Evolutionary conservation across 2,329 filamentous ascomycete genomes (phyloP).

Genomic region (Colletotrichum paranaense): DNA sequence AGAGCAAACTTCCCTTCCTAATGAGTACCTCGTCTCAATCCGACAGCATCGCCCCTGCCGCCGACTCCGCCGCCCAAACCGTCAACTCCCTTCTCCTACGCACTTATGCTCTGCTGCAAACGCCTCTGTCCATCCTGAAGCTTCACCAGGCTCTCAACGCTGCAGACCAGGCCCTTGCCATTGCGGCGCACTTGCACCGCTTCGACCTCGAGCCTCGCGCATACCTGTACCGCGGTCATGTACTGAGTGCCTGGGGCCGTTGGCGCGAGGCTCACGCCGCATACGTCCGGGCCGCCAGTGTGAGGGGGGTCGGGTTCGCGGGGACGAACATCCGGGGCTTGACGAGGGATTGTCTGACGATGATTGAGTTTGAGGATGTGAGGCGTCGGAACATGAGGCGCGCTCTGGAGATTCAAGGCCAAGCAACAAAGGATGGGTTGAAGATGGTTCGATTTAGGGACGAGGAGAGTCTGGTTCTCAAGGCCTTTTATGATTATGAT

Average conservation of each 20-base stretch:
- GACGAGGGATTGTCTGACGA: constrained; percentile 25
- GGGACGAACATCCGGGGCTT: constrained; percentile 22
- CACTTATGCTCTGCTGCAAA: constrained; percentile 29
- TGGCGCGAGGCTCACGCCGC: constrained; percentile 38
- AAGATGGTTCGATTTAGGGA: constrained; percentile 14
- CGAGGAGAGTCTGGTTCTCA: neutral
- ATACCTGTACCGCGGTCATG: constrained; percentile 40
- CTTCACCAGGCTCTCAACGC: constrained; percentile 34
- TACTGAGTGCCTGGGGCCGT: constrained; percentile 37
- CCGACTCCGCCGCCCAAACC: constrained; percentile 31
- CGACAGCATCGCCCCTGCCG: constrained; percentile 27
- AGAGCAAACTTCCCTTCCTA: neutral
- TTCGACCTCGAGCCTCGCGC: constrained; percentile 38
- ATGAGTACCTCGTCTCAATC: constrained; percentile 30
- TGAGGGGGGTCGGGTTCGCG: constrained; percentile 24
- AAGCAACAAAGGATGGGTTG: neutral
- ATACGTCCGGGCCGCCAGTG: constrained; percentile 38
- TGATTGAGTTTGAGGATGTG: constrained; percentile 17
- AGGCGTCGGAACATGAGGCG: neutral
- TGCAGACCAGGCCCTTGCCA: constrained; percentile 36
- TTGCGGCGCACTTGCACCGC: constrained; percentile 30
- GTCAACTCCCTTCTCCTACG: constrained; percentile 35
- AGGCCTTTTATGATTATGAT: neutral
- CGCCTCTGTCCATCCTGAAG: constrained; percentile 16
- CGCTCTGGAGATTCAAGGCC: neutral